phyloP scores from a whole-genome alignment of 2,329 filamentous ascomycete genomes.

The Neofusicoccum ribis region DNA sequence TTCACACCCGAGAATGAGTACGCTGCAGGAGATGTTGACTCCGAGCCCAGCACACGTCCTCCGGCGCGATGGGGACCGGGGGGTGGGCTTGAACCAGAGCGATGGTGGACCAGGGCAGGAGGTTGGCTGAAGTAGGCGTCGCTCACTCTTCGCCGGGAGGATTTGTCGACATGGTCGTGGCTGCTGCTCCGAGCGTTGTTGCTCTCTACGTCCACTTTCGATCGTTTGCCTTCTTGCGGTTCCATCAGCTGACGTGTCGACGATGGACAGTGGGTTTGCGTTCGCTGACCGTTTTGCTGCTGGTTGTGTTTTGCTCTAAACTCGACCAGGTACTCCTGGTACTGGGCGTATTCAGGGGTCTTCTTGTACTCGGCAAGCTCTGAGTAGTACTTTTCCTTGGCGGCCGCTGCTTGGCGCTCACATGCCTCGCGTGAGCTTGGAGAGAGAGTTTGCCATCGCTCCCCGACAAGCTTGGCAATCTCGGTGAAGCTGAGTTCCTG shows the following conservation, averaged over 20 bases:
- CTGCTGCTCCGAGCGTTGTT: constrained; percentile 34
- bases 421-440: constrained; percentile 69
- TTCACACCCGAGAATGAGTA: constrained; percentile 34
- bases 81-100: constrained; percentile 32
- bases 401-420: constrained; percentile 68
- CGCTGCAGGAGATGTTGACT: constrained; percentile 35
- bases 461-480: constrained; percentile 78
- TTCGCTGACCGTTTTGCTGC: constrained; percentile 35
- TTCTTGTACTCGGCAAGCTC: constrained; percentile 76
- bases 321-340: constrained; percentile 71
- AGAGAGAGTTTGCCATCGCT: constrained; percentile 75
- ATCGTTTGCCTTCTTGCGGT: constrained; percentile 43
- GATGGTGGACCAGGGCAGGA: constrained; percentile 24
- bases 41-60: constrained; percentile 30
- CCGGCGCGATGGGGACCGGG: constrained; percentile 29
- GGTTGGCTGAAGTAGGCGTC: constrained; percentile 27
- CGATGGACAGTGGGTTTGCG: not conserved
- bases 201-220: constrained; percentile 43
- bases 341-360: constrained; percentile 67
- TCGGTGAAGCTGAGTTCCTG: constrained; percentile 78
- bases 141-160: constrained; percentile 30
- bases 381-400: constrained; percentile 76
- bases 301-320: constrained; percentile 70
- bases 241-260: not conserved
- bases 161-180: constrained; percentile 32